These are phyloP conservation scores for Schizothecium vesticola DNA, from an alignment of 495 filamentous ascomycete species.

Conservation along the genomic window DNA sequence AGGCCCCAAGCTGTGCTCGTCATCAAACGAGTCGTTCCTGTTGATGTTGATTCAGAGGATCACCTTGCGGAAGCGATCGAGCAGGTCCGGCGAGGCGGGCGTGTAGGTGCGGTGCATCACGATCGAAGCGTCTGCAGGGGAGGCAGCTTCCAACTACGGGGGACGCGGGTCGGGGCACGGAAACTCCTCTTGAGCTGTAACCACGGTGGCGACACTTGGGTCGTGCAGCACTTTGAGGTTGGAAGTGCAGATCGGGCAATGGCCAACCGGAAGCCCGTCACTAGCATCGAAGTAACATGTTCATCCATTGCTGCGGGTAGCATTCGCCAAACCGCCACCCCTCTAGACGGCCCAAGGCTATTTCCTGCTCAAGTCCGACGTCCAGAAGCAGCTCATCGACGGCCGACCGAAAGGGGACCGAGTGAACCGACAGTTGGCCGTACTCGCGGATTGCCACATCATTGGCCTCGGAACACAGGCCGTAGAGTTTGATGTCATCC, in stretches of 20 bases:
- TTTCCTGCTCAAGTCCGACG: neutral
- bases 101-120: neutral
- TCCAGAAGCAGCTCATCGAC: neutral
- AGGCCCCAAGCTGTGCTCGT: no score
- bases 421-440: neutral
- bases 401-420: neutral
- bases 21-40: no score
- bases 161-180: no score
- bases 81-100: neutral
- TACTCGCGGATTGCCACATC: neutral
- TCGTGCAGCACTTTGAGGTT: no score
- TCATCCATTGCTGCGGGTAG: no score
- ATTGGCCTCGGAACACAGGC: neutral
- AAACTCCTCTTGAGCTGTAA: neutral
- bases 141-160: neutral
- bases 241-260: no score
- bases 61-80: neutral
- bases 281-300: no score
- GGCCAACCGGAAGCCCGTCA: no score
- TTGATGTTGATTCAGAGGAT: neutral
- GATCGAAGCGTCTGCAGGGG: neutral
- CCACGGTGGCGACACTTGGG: no score
- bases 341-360: no score
- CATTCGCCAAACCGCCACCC: no score
- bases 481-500: neutral